phyloP scores from a whole-genome alignment of 495 filamentous ascomycete species.

The Penicillium chermesinum region DNA sequence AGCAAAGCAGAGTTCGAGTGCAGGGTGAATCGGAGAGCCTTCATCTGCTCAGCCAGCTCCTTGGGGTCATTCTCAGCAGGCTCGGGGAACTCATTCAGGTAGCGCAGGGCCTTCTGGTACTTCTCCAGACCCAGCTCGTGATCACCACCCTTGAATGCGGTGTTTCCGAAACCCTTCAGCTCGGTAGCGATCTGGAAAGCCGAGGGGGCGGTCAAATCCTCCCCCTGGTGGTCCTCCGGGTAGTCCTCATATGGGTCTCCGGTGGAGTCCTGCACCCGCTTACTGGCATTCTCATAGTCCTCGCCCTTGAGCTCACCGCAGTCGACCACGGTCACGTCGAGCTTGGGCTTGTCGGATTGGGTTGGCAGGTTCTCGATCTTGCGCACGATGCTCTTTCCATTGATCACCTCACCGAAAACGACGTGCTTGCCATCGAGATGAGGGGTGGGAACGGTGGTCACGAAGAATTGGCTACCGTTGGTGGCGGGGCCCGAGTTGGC shows the following conservation, averaged over 20 bases:
- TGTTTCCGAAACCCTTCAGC: slow-evolving; percentile 88
- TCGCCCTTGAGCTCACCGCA: slow-evolving; percentile 79
- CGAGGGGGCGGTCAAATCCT: slow-evolving; percentile 52
- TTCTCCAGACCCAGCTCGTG: slow-evolving; percentile 73
- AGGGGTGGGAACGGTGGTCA: slow-evolving; percentile 88
- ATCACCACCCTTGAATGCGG: slow-evolving; percentile 78
- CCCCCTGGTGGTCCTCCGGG: slow-evolving; percentile 77
- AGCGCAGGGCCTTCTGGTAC: slow-evolving; percentile 96
- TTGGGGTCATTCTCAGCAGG: slow-evolving; percentile 59
- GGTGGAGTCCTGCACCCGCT: slow-evolving; percentile 66
- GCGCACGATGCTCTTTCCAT: slow-evolving; percentile 84
- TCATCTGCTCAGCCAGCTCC: slow-evolving; percentile 61
- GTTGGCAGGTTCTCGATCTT: slow-evolving; percentile 87
- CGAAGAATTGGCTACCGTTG: slow-evolving; percentile 97
- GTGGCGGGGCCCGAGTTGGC: slow-evolving; percentile 92
- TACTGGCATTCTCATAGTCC: slow-evolving; percentile 56
- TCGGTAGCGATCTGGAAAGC: slow-evolving; percentile 68
- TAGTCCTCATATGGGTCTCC: slow-evolving; percentile 96
- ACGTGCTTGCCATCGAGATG: slow-evolving; percentile 95
- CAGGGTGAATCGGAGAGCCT: slow-evolving; percentile 67
- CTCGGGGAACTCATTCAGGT: slow-evolving; percentile 82
- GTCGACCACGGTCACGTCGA: slow-evolving; percentile 70
- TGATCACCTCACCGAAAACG: slow-evolving; percentile 57
- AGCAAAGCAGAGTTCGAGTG: slow-evolving; percentile 76
- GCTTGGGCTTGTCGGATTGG: slow-evolving; percentile 70